Conservation (phyloP, 768 basidiomycete species). For the Leccinum arenicola region DNA sequence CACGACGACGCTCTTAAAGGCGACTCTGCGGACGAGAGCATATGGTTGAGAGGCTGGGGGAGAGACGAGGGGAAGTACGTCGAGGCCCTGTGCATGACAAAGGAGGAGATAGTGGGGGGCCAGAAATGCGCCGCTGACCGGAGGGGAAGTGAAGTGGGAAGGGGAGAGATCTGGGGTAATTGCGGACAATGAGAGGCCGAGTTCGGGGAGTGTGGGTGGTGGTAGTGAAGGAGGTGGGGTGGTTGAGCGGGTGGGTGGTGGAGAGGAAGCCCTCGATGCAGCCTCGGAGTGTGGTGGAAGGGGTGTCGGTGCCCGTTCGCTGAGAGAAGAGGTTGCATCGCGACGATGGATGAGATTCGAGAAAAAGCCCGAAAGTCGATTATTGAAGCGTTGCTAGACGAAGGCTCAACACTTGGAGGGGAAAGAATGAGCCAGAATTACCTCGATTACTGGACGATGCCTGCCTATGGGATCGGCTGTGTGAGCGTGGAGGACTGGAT, state of each 20-base stretch:
- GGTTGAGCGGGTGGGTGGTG: slow-evolving; percentile 46
- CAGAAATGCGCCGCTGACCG: slow-evolving; percentile 75
- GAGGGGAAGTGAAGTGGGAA: slow-evolving; percentile 75
- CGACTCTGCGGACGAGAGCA: slow-evolving; percentile 75
- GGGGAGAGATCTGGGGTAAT: slow-evolving; percentile 69
- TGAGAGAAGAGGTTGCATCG: slow-evolving; percentile 42
- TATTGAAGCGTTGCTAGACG: slow-evolving; percentile 55
- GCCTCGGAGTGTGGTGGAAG: slow-evolving; percentile 32
- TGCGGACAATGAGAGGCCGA: slow-evolving; percentile 69
- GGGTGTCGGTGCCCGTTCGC: slow-evolving; percentile 30
- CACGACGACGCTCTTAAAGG: slow-evolving; percentile 84
- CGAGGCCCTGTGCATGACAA: slow-evolving; percentile 83
- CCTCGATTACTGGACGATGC: slow-evolving; percentile 59
- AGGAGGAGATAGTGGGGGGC: slow-evolving; percentile 79
- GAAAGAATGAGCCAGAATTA: slow-evolving; percentile 27
- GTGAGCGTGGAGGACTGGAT: not conserved
- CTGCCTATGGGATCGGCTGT: slow-evolving; percentile 32
- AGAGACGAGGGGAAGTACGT: slow-evolving; percentile 75
- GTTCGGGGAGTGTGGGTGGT: slow-evolving; percentile 67
- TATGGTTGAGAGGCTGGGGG: slow-evolving; percentile 78
- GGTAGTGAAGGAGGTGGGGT: slow-evolving; percentile 75
- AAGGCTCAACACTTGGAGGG: slow-evolving; percentile 6
- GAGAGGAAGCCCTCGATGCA: slow-evolving; percentile 54
- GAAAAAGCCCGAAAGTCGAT: slow-evolving; percentile 84
- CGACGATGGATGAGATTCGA: slow-evolving; percentile 74